Base-by-base conservation (phyloP, 1,139 yeast species). In the Suhomyces bolitotheri region DNA sequence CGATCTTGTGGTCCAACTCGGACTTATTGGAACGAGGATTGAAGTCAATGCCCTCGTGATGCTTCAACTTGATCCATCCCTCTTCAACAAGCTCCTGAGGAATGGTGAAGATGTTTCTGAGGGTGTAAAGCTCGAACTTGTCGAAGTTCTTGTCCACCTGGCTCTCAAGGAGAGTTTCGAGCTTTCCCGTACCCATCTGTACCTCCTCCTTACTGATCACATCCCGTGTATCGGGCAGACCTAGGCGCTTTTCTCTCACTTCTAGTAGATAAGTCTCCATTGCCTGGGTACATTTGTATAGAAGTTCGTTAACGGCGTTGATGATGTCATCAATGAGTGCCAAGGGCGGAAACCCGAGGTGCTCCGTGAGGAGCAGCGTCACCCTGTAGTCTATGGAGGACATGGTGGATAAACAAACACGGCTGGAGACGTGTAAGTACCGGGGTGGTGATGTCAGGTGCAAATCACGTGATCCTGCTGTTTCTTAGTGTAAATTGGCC, bases 71-170 rank as follows among this genome's bases (percentile, higher is more conserved):
- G 34, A 89, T 64, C 72, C 78, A 80, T 5, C 95, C 95, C 6
- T 66, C 76, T 10, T 73, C 72, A 1, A 84, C 69, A 27, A 87
- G 63, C n/a, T 83, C 85, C 4, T 60, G 62, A 0, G 96, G 96
- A 10, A 90, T 65, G 8, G 76, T 74, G 38, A 90, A 68, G 14
- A 90, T 77, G 55, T 90, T 90, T 50, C 96, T 63, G 35, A 88
- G 62, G 4, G 87, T 77, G 56, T 89, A 90, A 23, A 89, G 64
- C 63, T 90, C 97, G 52, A 87, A 82, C 56, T 82, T 82, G 59
- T 90, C 97, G 56, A 88, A 89, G 53, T 86, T 85, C 49, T 73
- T 73, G 60, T 89, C 96, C n/a, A 89, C 85, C 3, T 80, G 74
- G 40, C 78, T 76, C 51, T 87, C 96, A 38, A 90, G 55, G 27